A percentile compares a stretch with the other conserved stretches of the same genome.
These are phyloP conservation scores for Vitis hybrid DNA, from an alignment of 177 flowering plant genomes.

Conservation along the genomic window DNA sequence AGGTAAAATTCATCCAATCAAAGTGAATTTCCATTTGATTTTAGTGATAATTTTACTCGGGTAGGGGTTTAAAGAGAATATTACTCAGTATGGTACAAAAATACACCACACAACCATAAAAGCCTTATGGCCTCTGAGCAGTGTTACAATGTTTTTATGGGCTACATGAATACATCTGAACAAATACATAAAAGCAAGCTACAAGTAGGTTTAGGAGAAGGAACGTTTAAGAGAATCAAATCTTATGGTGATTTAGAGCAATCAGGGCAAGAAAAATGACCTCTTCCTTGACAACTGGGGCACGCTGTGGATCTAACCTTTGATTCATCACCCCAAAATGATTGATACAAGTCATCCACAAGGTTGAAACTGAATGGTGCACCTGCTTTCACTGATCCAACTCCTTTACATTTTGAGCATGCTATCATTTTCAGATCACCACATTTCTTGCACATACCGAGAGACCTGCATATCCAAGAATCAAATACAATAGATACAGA, in stretches of 20 bases:
- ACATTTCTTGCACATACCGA: slow-evolving; percentile 88
- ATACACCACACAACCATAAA: too few species aligned
- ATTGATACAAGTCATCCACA: slow-evolving; percentile 30
- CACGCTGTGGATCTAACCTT: slow-evolving; percentile 39
- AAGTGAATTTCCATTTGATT: too few species aligned
- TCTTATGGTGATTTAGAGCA: slow-evolving; percentile 36
- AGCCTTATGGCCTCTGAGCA: too few species aligned
- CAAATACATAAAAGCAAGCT: background rate
- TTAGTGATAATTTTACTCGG: too few species aligned
- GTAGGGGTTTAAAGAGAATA: too few species aligned
- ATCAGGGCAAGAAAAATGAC: slow-evolving; percentile 59
- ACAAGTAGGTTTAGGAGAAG: background rate
- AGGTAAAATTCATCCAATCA: too few species aligned
- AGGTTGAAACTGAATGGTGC: slow-evolving; percentile 43
- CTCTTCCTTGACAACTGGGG: slow-evolving; percentile 55
- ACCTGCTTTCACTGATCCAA: slow-evolving; percentile 47
- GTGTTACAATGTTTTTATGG: too few species aligned
- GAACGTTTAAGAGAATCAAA: too few species aligned
- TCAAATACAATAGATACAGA: background rate
- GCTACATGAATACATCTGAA: too few species aligned
- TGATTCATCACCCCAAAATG: slow-evolving; percentile 22
- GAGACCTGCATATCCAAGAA: slow-evolving; percentile 45
- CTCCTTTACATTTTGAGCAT: slow-evolving; percentile 73
- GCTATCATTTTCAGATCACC: slow-evolving; percentile 79
- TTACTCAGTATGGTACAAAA: too few species aligned